phyloP scores from a whole-genome alignment of 164 flowering plant species.

The Vitis rotundifolia region DNA sequence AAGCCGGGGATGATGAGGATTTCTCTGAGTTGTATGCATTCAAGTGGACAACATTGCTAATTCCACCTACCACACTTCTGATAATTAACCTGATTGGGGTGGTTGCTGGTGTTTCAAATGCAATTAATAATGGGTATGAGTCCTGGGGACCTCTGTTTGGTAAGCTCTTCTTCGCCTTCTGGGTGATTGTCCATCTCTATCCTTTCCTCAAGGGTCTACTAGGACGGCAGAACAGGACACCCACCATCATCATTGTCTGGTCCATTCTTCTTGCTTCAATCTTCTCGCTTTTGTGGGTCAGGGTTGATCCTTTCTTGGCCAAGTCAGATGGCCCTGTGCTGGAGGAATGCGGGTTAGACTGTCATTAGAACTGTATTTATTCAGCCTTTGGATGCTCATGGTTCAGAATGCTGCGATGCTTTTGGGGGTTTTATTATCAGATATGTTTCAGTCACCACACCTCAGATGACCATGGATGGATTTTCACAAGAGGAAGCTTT shows the following conservation, averaged over 20 bases:
- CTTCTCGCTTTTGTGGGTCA: slow-evolving; percentile 69
- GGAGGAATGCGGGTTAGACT: slow-evolving; percentile 61
- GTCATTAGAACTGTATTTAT: slow-evolving; percentile 28
- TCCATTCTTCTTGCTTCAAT: slow-evolving; percentile 65
- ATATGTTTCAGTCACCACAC: not conserved
- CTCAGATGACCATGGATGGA: not conserved
- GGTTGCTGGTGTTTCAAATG: slow-evolving; percentile 68
- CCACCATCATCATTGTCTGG: slow-evolving; percentile 67
- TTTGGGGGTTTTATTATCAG: not conserved
- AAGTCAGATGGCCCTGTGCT: slow-evolving; percentile 45
- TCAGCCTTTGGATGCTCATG: too few species aligned
- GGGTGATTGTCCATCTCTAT: slow-evolving; percentile 69
- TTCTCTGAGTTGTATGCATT: slow-evolving; percentile 59
- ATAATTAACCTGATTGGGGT: slow-evolving; percentile 60
- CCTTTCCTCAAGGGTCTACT: slow-evolving; percentile 71
- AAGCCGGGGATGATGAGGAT: slow-evolving; percentile 54
- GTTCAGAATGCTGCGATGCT: not conserved
- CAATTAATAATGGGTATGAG: slow-evolving; percentile 69
- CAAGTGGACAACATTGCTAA: slow-evolving; percentile 68
- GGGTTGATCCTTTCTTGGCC: slow-evolving; percentile 63
- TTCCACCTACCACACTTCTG: slow-evolving; percentile 63
- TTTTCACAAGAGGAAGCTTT: not conserved
- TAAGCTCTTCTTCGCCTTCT: slow-evolving; percentile 64
- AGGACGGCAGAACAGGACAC: slow-evolving; percentile 62
- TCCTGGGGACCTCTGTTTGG: slow-evolving; percentile 76